Evolutionary conservation across 345 rosid genomes (phyloP).

Genomic region (Hibiscus mutabilis): DNA sequence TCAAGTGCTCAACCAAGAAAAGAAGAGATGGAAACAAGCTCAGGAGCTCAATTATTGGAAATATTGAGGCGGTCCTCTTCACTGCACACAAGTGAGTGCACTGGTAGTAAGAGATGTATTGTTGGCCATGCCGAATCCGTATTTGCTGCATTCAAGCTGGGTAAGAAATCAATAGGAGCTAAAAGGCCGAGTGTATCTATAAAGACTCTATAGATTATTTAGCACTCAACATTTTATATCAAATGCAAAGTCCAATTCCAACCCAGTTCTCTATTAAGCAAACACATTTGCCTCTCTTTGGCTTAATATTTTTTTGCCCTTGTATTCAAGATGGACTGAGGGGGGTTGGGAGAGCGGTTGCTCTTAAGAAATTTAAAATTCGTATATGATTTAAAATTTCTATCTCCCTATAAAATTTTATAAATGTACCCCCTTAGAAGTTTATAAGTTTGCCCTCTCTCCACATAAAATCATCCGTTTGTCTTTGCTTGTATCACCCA

Average conservation of each 20-base stretch:
- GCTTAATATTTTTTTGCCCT: too few species aligned
- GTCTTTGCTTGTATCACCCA: too few species aligned
- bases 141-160: conserved; percentile 77
- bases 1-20: conserved; percentile 28
- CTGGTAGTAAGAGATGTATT: conserved; percentile 18
- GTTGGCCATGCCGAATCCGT: conserved; percentile 51
- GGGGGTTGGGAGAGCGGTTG: too few species aligned
- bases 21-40: conserved; percentile 25
- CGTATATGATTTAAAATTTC: too few species aligned
- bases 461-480: too few species aligned
- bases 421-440: too few species aligned
- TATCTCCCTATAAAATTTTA: too few species aligned
- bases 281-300: not conserved
- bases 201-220: not conserved
- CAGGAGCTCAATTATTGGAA: conserved; percentile 52
- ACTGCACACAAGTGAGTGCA: conserved; percentile 28
- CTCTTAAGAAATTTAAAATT: too few species aligned
- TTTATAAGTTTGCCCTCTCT: too few species aligned
- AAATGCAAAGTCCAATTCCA: not conserved
- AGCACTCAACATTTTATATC: not conserved
- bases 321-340: too few species aligned
- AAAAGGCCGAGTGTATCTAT: conserved; percentile 8
- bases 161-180: conserved; percentile 31
- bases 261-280: not conserved
- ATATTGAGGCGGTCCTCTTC: conserved; percentile 62